These are phyloP conservation scores for Neocallimastix lanati DNA, from an alignment of 192 early-diverging fungal genomes.

Conservation along the genomic window DNA sequence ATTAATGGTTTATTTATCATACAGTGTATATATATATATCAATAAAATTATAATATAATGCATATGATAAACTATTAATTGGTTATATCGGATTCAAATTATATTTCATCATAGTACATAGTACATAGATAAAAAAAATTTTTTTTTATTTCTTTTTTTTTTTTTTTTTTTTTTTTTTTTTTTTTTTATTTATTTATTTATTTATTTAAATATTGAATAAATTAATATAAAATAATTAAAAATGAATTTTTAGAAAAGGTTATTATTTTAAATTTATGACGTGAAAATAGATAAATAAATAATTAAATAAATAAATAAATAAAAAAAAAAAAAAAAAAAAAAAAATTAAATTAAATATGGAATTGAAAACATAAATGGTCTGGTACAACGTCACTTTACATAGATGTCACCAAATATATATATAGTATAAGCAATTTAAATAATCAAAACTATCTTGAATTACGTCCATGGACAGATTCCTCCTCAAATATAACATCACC, in stretches of 20 bases:
- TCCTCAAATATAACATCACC: constrained; percentile 57
- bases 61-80: constrained; percentile 30
- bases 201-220: too few species aligned
- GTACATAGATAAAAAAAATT: too few species aligned
- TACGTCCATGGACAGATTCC: constrained; percentile 47
- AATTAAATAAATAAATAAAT: too few species aligned
- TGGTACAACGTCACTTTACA: background rate
- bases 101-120: constrained; percentile 27
- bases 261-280: too few species aligned
- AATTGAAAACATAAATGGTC: background rate
- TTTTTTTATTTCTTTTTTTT: too few species aligned
- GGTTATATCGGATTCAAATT: constrained; percentile 56
- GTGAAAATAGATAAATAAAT: too few species aligned
- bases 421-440: constrained; percentile 4
- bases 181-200: too few species aligned
- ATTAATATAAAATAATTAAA: too few species aligned
- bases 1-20: constrained; percentile 85
- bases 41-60: constrained; percentile 45
- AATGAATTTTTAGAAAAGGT: too few species aligned
- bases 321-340: background rate
- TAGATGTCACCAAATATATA: background rate
- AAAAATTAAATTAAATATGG: too few species aligned
- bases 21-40: constrained; percentile 76
- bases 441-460: constrained; percentile 25
- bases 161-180: too few species aligned